Evolutionary conservation across 2,329 filamentous ascomycete species (phyloP).

Genomic region (Xylariales sp.): DNA sequence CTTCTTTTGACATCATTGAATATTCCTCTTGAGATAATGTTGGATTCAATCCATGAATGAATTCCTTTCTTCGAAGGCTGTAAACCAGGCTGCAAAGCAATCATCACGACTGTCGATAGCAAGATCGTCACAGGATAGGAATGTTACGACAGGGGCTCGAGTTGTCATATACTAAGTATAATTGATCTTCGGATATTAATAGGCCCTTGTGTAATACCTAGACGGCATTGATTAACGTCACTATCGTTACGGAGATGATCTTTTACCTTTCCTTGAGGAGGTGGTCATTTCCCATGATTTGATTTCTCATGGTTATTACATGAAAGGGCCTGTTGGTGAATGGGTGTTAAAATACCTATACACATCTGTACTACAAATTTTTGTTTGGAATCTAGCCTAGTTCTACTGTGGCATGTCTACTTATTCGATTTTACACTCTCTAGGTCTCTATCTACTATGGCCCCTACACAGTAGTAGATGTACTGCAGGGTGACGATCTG

Average conservation of each 20-base stretch:
- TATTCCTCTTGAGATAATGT: neutral
- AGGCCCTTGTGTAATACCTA: neutral
- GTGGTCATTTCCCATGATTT: no score
- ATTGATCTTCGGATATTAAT: neutral
- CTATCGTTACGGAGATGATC: neutral
- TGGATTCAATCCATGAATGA: constrained; percentile 9
- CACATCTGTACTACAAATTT: no score
- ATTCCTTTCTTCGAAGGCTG: neutral
- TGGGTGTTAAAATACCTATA: no score
- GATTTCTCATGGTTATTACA: no score
- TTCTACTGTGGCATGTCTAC: neutral
- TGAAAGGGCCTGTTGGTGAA: no score
- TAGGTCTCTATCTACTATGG: no score
- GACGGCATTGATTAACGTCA: constrained; percentile 6
- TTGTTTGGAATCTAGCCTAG: no score
- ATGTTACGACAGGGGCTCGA: neutral
- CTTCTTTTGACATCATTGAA: constrained; percentile 19
- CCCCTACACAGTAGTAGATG: no score
- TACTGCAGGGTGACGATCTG: neutral
- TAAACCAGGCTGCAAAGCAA: neutral
- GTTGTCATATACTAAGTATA: constrained; percentile 8
- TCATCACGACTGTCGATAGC: neutral
- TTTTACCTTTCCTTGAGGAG: neutral
- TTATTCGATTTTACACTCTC: neutral
- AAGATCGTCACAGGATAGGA: constrained; percentile 5